A percentile compares a stretch with the other conserved stretches of the same genome.
Conservation (phyloP, 352 stramenopile species). For the Discostella stelligera region DNA sequence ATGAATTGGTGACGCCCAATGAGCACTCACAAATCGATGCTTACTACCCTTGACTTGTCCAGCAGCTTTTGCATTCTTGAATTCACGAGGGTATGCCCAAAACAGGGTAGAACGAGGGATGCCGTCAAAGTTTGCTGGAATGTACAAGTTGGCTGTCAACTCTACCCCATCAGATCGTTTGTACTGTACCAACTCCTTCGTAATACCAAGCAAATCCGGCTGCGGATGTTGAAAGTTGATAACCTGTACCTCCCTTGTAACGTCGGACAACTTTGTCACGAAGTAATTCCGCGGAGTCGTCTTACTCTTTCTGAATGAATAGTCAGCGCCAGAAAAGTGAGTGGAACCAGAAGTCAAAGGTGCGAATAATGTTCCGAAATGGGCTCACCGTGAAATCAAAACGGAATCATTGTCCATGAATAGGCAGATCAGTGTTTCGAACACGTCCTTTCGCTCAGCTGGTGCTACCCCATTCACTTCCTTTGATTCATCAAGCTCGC, state of each 20-base stretch:
- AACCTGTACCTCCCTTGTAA: conserved; percentile 31
- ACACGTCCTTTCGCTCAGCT: conserved; percentile 40
- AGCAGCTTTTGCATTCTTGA: conserved; percentile 48
- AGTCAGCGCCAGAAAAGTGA: neutral
- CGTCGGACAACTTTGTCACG: conserved; percentile 34
- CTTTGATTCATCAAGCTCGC: conserved; percentile 46
- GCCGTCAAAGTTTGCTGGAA: conserved; percentile 47
- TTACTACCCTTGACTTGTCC: conserved; percentile 50
- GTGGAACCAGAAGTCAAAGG: neutral
- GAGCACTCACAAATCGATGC: conserved; percentile 42
- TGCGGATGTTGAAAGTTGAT: conserved; percentile 51
- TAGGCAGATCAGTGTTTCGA: conserved; percentile 40
- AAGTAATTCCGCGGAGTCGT: conserved; percentile 42
- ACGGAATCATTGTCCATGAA: conserved; percentile 48
- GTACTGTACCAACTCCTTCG: conserved; percentile 52
- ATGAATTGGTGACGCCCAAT: conserved; percentile 53
- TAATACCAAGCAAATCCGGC: conserved; percentile 48
- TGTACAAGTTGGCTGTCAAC: conserved; percentile 50
- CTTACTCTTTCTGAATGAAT: conserved; percentile 29
- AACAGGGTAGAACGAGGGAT: conserved; percentile 47
- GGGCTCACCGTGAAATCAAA: conserved; percentile 35
- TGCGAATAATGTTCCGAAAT: neutral
- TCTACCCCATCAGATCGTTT: conserved; percentile 50
- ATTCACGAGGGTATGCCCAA: conserved; percentile 54
- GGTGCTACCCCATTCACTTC: conserved; percentile 44